Evolutionary conservation across 1,284 basidiomycete genomes (phyloP), one percentile per base, ranked within the genome.

Genomic region (Lentinus polychrous): DNA sequence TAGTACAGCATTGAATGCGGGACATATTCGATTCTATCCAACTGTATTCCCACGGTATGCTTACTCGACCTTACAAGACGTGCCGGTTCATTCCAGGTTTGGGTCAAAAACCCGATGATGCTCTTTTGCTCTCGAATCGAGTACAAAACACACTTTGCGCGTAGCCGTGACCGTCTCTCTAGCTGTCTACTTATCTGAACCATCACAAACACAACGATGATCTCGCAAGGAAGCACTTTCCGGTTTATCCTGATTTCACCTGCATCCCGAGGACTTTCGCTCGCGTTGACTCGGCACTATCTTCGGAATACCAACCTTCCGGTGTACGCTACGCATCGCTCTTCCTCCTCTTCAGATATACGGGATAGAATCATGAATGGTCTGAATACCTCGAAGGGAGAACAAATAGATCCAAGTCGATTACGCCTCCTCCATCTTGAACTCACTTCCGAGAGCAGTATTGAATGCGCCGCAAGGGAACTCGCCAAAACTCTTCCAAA

Each of bases 261-360:
- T 17, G 71, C 76, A 0, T 76, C 74, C 11, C 67, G 77, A 18
- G 77, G 78, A 10, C 66, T 81, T 11, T 78, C 76, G 8, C 69
- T 79, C 23, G 76, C 78, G 1, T 66, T 83, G 27, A 73, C 76
- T 12, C 70, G 78, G n/a, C 72, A 77, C 55, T 73, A 74, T 52
- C 69, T 81, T 24, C 66, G 66, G 42, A 72, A 69, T 1, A 79
- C 78, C 6, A 59, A 63, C 8, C 60, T 78, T 15, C 78, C 78
- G 1, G 72, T 83, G 2, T 78, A 70, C 55, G 75, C 77, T 12
- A 79, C 75, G 2, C 72, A 78, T 60, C 74, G 80, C 45, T 68
- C 69, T 8, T 58, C 60, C 3, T 60, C 63, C 2, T 56, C 64
- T 8, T 65, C 66, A 4, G 56, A 61, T 7, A 64, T 77, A 38